Percentiles rank a stretch among this genome's conserved stretches.
Conservation (phyloP, 257 asterid genomes). For the Petunia secreta region DNA sequence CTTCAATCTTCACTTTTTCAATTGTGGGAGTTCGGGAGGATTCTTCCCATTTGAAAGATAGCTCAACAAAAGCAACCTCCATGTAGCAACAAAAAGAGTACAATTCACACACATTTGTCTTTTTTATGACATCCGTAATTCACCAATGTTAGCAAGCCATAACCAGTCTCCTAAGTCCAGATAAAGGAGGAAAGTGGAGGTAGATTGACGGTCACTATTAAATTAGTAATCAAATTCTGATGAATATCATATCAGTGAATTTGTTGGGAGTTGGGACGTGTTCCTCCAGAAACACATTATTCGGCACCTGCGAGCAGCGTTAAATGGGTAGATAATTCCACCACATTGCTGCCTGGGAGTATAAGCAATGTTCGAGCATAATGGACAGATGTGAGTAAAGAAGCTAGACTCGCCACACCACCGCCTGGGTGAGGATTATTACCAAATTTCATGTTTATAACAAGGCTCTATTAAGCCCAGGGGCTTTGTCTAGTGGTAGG, state of each 20-base stretch:
- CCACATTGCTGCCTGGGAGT: neutral
- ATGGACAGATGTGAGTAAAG: neutral
- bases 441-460: neutral
- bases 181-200: neutral
- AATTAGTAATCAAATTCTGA: neutral
- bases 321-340: neutral
- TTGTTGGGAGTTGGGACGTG: neutral
- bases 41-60: neutral
- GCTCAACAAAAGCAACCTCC: neutral
- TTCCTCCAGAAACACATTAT: neutral
- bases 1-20: neutral
- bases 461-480: neutral
- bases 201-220: neutral
- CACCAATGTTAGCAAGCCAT: neutral
- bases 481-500: no score
- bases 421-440: neutral
- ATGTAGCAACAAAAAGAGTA: slow-evolving; percentile 15
- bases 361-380: neutral
- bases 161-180: neutral
- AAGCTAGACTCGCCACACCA: neutral
- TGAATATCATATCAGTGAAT: neutral
- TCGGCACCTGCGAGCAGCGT: neutral
- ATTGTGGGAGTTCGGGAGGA: neutral
- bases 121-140: neutral
- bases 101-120: neutral